Evolutionary conservation across 2,329 filamentous ascomycete species (phyloP).

Genomic region (Penicillium sp.): DNA sequence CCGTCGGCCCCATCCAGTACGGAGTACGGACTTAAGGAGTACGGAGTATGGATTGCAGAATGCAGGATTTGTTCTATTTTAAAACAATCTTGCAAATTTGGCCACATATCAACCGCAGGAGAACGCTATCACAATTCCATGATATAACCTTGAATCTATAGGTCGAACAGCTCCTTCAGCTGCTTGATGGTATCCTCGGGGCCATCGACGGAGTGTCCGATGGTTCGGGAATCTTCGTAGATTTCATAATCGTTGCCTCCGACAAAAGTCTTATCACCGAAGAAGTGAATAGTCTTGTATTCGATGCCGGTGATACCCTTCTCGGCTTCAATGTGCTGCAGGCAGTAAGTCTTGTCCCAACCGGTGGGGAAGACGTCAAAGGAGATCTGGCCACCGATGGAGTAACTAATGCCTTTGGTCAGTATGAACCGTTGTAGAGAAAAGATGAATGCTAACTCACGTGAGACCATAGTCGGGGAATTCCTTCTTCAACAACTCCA

Average conservation of each 20-base stretch:
- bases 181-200: constrained; percentile 81
- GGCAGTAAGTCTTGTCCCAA: constrained; percentile 99
- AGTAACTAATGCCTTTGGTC: constrained; percentile 61
- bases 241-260: constrained; percentile 98
- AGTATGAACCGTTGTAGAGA: neutral
- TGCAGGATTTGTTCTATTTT: constrained; percentile 1
- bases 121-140: constrained; percentile 20
- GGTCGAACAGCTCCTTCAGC: constrained; percentile 77
- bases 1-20: neutral
- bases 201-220: constrained; percentile 78
- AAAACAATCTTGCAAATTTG: neutral
- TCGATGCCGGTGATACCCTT: constrained; percentile 62
- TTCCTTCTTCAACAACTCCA: constrained; percentile 72
- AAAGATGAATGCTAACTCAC: constrained; percentile 53
- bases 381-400: constrained; percentile 95
- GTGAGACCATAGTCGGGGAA: constrained; percentile 85
- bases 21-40: neutral
- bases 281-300: constrained; percentile 94
- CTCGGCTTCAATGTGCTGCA: constrained; percentile 82
- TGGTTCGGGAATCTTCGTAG: constrained; percentile 75
- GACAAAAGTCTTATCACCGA: constrained; percentile 89
- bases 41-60: neutral
- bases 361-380: constrained; percentile 96
- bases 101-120: constrained; percentile 10
- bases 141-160: constrained; percentile 44